These are phyloP conservation scores for Digitaria exilis DNA, from an alignment of 202 grass and related monocot genomes.

Conservation along the genomic window DNA sequence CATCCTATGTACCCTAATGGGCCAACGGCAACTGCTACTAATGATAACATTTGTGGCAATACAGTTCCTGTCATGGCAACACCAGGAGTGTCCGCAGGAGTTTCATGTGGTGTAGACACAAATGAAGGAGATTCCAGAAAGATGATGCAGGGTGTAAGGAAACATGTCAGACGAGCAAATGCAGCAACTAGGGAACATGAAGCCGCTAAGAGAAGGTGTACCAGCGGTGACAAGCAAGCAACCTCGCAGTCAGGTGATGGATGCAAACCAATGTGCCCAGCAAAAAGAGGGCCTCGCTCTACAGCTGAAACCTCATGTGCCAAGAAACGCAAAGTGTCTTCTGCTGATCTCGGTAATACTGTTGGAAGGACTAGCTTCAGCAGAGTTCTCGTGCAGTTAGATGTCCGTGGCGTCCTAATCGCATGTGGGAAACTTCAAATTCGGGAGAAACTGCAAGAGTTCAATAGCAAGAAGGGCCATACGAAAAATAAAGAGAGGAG, in stretches of 20 bases:
- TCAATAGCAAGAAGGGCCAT: slow-evolving; percentile 33
- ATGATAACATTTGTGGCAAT: background rate
- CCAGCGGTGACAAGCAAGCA: slow-evolving; percentile 20
- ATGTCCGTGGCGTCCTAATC: slow-evolving; percentile 40
- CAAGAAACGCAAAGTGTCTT: slow-evolving; percentile 39
- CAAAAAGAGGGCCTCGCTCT: slow-evolving; percentile 43
- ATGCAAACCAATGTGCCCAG: slow-evolving; percentile 1
- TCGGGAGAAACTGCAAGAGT: slow-evolving; percentile 42
- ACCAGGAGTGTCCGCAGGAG: slow-evolving; percentile 40
- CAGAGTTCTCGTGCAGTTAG: slow-evolving; percentile 35
- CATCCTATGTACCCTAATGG: background rate
- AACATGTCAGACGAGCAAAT: slow-evolving; percentile 34
- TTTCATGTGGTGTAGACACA: slow-evolving; percentile 14
- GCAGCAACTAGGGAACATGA: slow-evolving; percentile 34
- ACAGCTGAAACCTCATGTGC: slow-evolving; percentile 28
- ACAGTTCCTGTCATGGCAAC: slow-evolving; percentile 20
- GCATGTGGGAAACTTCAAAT: slow-evolving; percentile 44
- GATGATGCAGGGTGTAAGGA: slow-evolving; percentile 22
- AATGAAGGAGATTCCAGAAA: slow-evolving; percentile 36
- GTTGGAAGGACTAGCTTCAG: slow-evolving; percentile 30
- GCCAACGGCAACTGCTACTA: background rate
- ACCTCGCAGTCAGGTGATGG: slow-evolving; percentile 3
- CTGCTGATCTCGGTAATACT: slow-evolving; percentile 29
- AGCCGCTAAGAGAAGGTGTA: slow-evolving; percentile 35
- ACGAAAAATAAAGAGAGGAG: slow-evolving; percentile 25